These are phyloP conservation scores for Acanthamoeba rhysodes DNA, from an alignment of 208 protist genomes.

Conservation along the genomic window DNA sequence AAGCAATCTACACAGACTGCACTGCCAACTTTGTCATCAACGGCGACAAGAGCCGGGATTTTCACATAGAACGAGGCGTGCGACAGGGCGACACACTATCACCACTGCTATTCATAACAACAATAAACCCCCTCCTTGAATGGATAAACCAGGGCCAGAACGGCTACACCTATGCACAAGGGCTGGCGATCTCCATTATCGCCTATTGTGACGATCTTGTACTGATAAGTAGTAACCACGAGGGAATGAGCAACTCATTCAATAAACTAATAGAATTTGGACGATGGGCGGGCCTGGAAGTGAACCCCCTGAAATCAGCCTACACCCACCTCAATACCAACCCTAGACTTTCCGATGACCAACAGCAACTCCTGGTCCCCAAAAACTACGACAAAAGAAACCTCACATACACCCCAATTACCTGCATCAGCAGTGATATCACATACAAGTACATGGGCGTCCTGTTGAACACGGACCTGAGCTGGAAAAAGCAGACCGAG, in stretches of 20 bases:
- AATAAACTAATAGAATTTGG: background rate
- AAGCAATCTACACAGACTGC: background rate
- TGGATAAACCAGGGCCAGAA: background rate
- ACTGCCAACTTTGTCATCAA: background rate
- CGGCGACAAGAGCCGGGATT: too few species aligned
- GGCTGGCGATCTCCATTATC: background rate
- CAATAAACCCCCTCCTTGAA: background rate
- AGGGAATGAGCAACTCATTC: background rate
- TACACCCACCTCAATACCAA: background rate
- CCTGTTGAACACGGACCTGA: background rate
- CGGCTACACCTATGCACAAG: background rate
- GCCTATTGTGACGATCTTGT: background rate
- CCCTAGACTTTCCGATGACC: background rate
- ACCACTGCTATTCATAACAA: background rate
- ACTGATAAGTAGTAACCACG: background rate
- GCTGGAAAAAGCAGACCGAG: background rate
- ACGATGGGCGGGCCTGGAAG: background rate
- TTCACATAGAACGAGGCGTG: background rate
- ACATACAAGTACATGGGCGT: background rate
- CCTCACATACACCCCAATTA: background rate
- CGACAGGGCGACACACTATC: background rate
- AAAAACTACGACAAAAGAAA: background rate
- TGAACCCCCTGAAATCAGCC: background rate
- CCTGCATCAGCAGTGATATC: background rate
- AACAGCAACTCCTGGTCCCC: background rate